These are phyloP conservation scores for Cunninghamia lanceolata DNA, from an alignment of 75 land plant genomes.

Conservation along the genomic window DNA sequence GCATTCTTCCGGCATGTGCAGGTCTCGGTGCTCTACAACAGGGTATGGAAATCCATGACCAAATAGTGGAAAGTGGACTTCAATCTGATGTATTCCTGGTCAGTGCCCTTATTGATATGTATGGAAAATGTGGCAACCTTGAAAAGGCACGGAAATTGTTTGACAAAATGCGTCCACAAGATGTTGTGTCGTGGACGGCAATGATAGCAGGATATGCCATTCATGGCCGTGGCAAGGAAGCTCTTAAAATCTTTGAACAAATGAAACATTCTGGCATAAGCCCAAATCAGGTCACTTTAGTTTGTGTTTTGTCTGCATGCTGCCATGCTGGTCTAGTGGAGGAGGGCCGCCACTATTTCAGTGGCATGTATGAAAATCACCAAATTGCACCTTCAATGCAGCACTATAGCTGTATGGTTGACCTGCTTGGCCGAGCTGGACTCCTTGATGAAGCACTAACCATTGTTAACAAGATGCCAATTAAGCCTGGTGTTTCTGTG, in stretches of 20 bases:
- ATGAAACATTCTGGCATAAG: slow-evolving; percentile 12
- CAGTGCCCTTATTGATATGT: slow-evolving; percentile 29
- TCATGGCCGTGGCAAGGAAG: slow-evolving; percentile 17
- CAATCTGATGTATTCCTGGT: slow-evolving; percentile 18
- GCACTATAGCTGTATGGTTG: slow-evolving; percentile 30
- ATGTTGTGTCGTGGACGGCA: slow-evolving; percentile 22
- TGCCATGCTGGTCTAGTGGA: slow-evolving; percentile 15
- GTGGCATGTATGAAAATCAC: slow-evolving; percentile 23
- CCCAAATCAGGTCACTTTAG: slow-evolving; percentile 25
- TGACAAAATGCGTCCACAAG: slow-evolving; percentile 14
- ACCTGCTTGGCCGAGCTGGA: slow-evolving; percentile 24
- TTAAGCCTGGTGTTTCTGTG: slow-evolving; percentile 16
- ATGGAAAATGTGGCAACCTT: slow-evolving; percentile 20
- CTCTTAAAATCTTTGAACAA: slow-evolving; percentile 14
- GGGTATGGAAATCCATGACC: slow-evolving; percentile 14
- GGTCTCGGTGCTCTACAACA: slow-evolving; percentile 3
- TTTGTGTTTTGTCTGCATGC: slow-evolving; percentile 25
- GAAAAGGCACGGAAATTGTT: slow-evolving; percentile 17
- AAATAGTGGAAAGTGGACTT: slow-evolving; percentile 12
- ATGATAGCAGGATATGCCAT: slow-evolving; percentile 22
- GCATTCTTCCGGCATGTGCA: slow-evolving; percentile 13
- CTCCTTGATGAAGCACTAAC: slow-evolving; percentile 16
- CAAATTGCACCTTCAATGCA: slow-evolving; percentile 9
- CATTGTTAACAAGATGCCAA: slow-evolving; percentile 21
- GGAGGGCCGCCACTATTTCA: slow-evolving; percentile 21